These are phyloP conservation scores for Fonsecaea multimorphosa DNA, from an alignment of 2,329 filamentous ascomycete genomes.

Conservation along the genomic window DNA sequence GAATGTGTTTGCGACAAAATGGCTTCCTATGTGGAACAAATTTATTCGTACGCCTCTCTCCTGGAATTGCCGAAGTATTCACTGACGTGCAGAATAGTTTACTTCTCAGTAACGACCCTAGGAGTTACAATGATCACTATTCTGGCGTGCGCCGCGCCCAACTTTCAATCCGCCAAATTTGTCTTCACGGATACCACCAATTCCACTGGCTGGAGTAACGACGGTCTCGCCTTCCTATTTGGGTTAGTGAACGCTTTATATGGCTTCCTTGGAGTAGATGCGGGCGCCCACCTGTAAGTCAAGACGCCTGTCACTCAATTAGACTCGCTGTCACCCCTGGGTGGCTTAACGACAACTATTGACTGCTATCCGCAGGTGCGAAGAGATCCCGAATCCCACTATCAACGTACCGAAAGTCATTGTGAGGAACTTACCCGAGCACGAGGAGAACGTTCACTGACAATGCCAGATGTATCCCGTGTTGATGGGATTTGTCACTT, in stretches of 20 bases:
- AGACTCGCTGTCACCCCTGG: too few species aligned
- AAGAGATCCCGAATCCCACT: constrained; percentile 41
- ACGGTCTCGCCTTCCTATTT: constrained; percentile 40
- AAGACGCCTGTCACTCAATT: too few species aligned
- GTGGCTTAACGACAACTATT: not conserved
- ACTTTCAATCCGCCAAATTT: constrained; percentile 21
- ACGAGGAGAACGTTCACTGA: not conserved
- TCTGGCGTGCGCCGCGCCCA: constrained; percentile 28
- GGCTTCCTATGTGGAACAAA: constrained; percentile 25
- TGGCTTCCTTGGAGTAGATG: constrained; percentile 30
- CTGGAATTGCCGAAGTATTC: not conserved
- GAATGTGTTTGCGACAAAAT: constrained; percentile 23
- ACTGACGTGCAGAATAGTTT: constrained; percentile 16
- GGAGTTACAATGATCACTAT: constrained; percentile 39
- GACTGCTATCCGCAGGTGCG: not conserved
- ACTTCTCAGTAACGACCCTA: constrained; percentile 26
- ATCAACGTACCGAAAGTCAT: constrained; percentile 46
- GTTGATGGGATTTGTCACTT: constrained; percentile 43
- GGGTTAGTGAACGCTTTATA: constrained; percentile 38
- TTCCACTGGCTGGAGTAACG: constrained; percentile 47
- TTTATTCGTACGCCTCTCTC: constrained; percentile 21
- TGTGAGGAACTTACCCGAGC: constrained; percentile 32
- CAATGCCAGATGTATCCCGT: constrained; percentile 36
- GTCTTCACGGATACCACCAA: constrained; percentile 51
- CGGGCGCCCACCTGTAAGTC: constrained; percentile 27